Evolutionary conservation across 257 asterid species (phyloP).

Genomic region (Marsdenia floribunda): DNA sequence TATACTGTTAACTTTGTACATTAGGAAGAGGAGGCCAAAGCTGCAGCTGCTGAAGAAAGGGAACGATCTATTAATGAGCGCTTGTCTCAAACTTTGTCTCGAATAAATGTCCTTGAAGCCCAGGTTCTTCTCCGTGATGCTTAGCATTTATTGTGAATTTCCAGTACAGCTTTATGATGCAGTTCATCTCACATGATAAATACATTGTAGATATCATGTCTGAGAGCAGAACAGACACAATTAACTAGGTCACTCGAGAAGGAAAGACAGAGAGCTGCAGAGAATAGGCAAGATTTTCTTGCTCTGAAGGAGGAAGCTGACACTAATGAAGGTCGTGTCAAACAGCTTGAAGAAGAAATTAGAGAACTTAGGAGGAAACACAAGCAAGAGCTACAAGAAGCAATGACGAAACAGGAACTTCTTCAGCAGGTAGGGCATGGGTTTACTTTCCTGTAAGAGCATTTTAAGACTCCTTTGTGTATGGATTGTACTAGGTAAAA

Average conservation of each 20-base stretch:
- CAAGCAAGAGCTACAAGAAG: slow-evolving; percentile 87
- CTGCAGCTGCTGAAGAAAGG: slow-evolving; percentile 91
- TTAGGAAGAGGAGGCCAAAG: slow-evolving; percentile 97
- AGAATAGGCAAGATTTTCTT: slow-evolving; percentile 86
- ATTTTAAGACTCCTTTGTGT: not conserved
- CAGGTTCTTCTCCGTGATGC: slow-evolving; percentile 50
- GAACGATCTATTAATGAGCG: slow-evolving; percentile 93
- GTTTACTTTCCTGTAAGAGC: slow-evolving; percentile 7
- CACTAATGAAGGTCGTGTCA: slow-evolving; percentile 74
- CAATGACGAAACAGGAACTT: slow-evolving; percentile 70
- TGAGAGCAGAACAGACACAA: slow-evolving; percentile 98
- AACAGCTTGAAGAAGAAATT: slow-evolving; percentile 76
- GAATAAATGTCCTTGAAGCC: slow-evolving; percentile 97
- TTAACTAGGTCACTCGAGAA: slow-evolving; percentile 78
- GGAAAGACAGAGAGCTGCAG: slow-evolving; percentile 90
- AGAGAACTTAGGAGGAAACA: slow-evolving; percentile 78
- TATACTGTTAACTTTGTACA: slow-evolving; percentile 14
- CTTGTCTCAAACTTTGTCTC: slow-evolving; percentile 87
- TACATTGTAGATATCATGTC: slow-evolving; percentile 83
- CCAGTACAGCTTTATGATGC: slow-evolving; percentile 16
- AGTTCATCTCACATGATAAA: slow-evolving; percentile 29
- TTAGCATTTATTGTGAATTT: slow-evolving; percentile 10
- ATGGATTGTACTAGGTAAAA: too few species aligned
- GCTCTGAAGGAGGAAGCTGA: slow-evolving; percentile 96
- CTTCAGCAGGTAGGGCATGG: slow-evolving; percentile 64